Evolutionary conservation across 805 yeast species (phyloP).

Genomic region (Wickerhamiella azyma): DNA sequence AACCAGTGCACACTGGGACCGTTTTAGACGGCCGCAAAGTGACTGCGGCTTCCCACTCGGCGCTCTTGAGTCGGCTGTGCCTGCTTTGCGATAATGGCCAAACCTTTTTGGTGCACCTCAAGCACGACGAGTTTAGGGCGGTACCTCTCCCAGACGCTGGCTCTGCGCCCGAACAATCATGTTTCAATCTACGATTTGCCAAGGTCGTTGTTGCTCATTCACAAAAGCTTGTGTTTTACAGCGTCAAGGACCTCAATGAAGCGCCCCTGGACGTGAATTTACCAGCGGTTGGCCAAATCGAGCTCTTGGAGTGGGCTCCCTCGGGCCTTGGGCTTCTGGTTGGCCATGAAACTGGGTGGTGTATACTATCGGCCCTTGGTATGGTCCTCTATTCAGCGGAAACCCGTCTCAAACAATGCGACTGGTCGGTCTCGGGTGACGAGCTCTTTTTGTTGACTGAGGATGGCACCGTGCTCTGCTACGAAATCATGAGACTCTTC

Average conservation of each 20-base stretch:
- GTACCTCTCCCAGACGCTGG: not conserved
- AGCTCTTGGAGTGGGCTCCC: constrained; percentile 27
- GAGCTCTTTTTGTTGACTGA: constrained; percentile 25
- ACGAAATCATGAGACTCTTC: constrained; percentile 16
- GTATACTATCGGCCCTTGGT: constrained; percentile 35
- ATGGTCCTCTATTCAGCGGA: constrained; percentile 23
- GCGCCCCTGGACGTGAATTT: constrained; percentile 21
- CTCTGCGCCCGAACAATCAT: constrained; percentile 16
- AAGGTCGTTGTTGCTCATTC: constrained; percentile 30
- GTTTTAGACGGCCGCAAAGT: not conserved
- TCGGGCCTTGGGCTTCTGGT: constrained; percentile 26
- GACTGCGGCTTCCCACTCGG: constrained; percentile 1
- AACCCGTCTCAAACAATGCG: constrained; percentile 26
- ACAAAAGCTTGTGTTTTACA: constrained; percentile 28
- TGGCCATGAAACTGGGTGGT: constrained; percentile 34
- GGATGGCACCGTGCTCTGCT: constrained; percentile 3
- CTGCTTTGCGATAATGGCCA: constrained; percentile 3
- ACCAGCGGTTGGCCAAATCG: constrained; percentile 22
- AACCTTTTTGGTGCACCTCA: constrained; percentile 2
- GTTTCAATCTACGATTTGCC: constrained; percentile 32
- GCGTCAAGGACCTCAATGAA: constrained; percentile 22
- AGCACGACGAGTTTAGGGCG: constrained; percentile 1
- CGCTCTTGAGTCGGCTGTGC: constrained; percentile 4
- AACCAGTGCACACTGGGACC: constrained; percentile 1
- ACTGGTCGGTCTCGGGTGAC: constrained; percentile 28